A percentile compares a stretch with the other conserved stretches of the same genome.
These are phyloP conservation scores for Phyllosticta ampelicida DNA, from an alignment of 2,329 filamentous ascomycete species.

Conservation along the genomic window DNA sequence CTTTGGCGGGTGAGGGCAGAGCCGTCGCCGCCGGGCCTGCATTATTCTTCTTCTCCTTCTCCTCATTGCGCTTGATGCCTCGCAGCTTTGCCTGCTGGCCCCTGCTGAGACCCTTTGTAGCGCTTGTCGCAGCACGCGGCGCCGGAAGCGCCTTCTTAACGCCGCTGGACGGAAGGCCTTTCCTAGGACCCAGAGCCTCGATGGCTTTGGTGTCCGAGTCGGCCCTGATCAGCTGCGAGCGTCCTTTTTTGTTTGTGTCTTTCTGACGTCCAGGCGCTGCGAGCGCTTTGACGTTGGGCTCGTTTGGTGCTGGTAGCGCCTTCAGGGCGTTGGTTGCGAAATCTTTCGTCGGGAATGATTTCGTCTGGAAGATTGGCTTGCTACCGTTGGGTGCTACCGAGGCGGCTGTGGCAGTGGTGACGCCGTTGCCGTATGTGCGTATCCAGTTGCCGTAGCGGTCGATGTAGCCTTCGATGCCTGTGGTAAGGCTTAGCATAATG, in stretches of 20 bases:
- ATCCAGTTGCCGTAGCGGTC: slow-evolving; percentile 11
- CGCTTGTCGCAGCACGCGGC: background rate
- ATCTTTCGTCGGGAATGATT: background rate
- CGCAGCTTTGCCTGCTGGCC: slow-evolving; percentile 5
- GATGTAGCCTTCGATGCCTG: slow-evolving; percentile 11
- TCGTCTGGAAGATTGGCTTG: background rate
- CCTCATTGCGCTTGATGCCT: background rate
- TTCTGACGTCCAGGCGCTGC: background rate
- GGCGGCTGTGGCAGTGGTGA: slow-evolving; percentile 3
- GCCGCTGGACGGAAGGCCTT: background rate
- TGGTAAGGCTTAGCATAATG: background rate
- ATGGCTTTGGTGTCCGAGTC: background rate
- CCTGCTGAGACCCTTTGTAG: background rate
- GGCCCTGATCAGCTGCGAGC: background rate
- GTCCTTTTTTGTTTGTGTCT: background rate
- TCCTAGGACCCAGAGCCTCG: background rate
- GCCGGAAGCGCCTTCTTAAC: slow-evolving; percentile 5
- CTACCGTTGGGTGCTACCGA: background rate
- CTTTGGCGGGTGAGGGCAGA: background rate
- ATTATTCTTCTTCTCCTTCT: background rate
- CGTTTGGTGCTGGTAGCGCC: background rate
- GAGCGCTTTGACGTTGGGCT: background rate
- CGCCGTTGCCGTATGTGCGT: slow-evolving; percentile 8
- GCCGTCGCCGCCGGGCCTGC: background rate
- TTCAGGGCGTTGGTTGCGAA: background rate